Base-by-base conservation (phyloP, 2,329 filamentous ascomycete genomes). In the Neofusicoccum umdonicola region DNA sequence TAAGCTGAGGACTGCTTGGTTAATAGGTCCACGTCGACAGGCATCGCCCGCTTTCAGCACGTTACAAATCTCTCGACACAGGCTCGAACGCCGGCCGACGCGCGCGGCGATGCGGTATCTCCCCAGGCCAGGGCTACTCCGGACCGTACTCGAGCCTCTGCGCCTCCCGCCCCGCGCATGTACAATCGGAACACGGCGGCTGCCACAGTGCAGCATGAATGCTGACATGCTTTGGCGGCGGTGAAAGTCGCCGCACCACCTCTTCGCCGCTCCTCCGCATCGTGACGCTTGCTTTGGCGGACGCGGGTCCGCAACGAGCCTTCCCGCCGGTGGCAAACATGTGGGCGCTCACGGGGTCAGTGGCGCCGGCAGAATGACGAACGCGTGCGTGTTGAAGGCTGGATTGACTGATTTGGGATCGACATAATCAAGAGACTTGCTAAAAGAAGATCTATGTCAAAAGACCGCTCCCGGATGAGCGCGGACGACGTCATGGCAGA, bases 191-290 rank as follows among this genome's bases (percentile, higher is more conserved):
- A 60, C 56, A 48, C 56, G 42, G 27, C 56, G 56, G 56, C 42
- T 60, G 12, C 52, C 22, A 35, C 22, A 7, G 17, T 31, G 52
- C 50, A 41, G 56, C 56, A 22, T 22, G 41, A 42, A 27, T 62
- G 58, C 58, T 62, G 58, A 62, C 58, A 62, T 51, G 47, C 58
- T 42, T 62, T 27, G 22, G 44, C 31, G n/a, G 58, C 58, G 58
- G 58, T 62, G 58, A 62, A 62, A 34, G 35, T 37, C 19, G 8
- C 19, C 37, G 17, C 52, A 19, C 19, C n/a, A 22, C 56, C n/a
- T 60, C 42, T 45, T 34, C 11, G 27, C 15, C 41, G 31, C 41
- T 13, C 12, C 27, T 19, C 42, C 17, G 6, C 41, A 19, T 19
- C 39, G 39, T 60, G 41, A 45, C 27, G 19, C 41, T 35, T 34